Evolutionary conservation across 805 yeast genomes (phyloP), one percentile per base, ranked within the genome.

Genomic region (Yarrowia deformans): DNA sequence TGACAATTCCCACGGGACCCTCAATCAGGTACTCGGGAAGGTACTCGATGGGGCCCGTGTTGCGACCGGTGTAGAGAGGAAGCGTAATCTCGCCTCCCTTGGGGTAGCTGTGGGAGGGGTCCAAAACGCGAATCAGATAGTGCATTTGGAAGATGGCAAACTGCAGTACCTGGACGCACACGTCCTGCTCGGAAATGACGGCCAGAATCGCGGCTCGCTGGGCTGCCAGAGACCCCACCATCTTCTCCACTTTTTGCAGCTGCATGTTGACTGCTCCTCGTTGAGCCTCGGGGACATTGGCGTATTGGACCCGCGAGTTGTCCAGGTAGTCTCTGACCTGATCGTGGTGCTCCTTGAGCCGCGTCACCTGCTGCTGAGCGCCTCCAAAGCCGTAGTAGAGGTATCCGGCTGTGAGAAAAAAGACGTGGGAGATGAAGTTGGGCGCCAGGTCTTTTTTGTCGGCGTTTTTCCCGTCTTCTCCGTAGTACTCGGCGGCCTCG

Each of bases 361-460:
- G 85, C 54, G 85, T 87, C 70, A 87, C 85, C 56, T 81, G 82
- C 55, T 86, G 83, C 69, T 84, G 79, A 0, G 90, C 79, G 63
- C 98, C 98, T 32, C 97, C 97, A 50, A 91, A 81, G 52, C 98
- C 99, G 79, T 90, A 95, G 73, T 94, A 93, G 61, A 91, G 78
- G 76, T 89, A 93, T 0, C 97, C 87, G 66, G 90, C 81, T 7
- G 93, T 87, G 69, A 95, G 77, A 75, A 84, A 95, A 78, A 93
- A 95, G 74, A 97, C 89, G 72, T 94, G 95, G 9, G 97, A 88
- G n/a, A 95, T 91, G 77, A 95, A 95, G 74, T 95, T 94, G n/a
- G 77, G 46, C 14, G 70, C 66, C n/a, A 75, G 78, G 34, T 39
- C 60, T 9, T 54, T 54, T 29, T 54, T 52, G 18, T 12, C 58